Evolutionary conservation across 306 rosid genomes (phyloP).

Genomic region (Vachellia pachyceras): DNA sequence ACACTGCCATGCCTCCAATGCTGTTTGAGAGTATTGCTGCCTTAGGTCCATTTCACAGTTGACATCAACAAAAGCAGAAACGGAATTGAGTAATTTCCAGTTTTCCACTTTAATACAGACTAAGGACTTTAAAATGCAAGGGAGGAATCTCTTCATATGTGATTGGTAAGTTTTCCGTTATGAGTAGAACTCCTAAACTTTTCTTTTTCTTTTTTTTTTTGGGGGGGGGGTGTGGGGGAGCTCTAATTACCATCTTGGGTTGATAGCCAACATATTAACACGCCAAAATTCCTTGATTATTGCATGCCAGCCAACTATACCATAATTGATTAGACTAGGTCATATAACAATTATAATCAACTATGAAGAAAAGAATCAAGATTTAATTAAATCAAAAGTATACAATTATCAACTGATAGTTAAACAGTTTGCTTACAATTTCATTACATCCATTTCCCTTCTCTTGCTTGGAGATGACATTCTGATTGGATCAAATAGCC

Average conservation of each 20-base stretch:
- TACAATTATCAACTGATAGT: conserved; percentile 16
- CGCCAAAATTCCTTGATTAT: neutral
- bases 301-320: conserved; percentile 16
- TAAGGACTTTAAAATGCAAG: conserved; percentile 17
- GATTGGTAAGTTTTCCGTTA: neutral
- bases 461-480: conserved; percentile 99
- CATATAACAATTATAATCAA: conserved; percentile 9
- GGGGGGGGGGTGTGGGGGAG: neutral
- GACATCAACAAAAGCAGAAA: neutral
- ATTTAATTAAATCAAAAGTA: conserved; percentile 11
- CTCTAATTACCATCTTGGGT: conserved; percentile 12
- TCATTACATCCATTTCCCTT: conserved; percentile 99
- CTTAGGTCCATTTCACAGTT: neutral
- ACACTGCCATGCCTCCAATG: neutral
- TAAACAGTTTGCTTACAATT: conserved; percentile 69
- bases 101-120: neutral
- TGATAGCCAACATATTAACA: conserved; percentile 25
- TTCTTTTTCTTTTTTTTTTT: too few species aligned
- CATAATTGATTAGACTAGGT: conserved; percentile 16
- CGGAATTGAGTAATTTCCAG: conserved; percentile 4
- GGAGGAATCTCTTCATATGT: neutral
- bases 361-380: neutral
- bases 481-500: conserved; percentile 42
- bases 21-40: neutral
- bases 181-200: conserved; percentile 16